These are phyloP conservation scores for Zychaea mexicana DNA, from an alignment of 371 early-diverging fungal genomes.

Conservation along the genomic window DNA sequence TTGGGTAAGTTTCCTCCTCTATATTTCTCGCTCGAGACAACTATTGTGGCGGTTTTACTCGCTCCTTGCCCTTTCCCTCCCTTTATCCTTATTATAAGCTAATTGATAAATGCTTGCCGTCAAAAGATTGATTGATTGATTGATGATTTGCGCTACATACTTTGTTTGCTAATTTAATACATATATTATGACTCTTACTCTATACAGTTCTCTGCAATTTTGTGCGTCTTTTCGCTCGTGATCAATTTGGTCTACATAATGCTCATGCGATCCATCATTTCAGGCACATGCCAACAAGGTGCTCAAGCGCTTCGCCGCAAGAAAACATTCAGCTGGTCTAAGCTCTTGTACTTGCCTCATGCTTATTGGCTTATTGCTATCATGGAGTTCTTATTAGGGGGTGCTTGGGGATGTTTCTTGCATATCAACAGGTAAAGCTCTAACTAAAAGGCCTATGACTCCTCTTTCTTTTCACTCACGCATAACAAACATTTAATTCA, in stretches of 20 bases:
- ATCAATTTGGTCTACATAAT: conserved; percentile 61
- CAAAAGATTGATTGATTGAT: too few relatives aligned
- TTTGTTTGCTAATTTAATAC: too few relatives aligned
- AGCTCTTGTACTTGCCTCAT: conserved; percentile 57
- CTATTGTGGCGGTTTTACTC: too few relatives aligned
- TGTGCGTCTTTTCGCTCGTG: conserved; percentile 62
- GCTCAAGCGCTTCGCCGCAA: conserved; percentile 39
- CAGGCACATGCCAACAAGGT: conserved; percentile 6
- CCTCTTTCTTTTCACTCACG: background rate
- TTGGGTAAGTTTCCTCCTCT: conserved; percentile 47
- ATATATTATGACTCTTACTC: background rate
- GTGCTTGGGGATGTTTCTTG: conserved; percentile 69
- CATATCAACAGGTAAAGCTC: conserved; percentile 59
- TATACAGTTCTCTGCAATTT: conserved; percentile 47
- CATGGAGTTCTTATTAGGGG: conserved; percentile 61
- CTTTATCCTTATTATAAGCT: too few relatives aligned
- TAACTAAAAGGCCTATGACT: too few relatives aligned
- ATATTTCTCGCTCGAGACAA: background rate
- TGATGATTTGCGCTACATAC: too few relatives aligned
- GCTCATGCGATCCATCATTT: conserved; percentile 32
- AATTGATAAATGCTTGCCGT: too few relatives aligned
- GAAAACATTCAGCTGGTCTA: conserved; percentile 51
- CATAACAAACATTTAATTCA: too few relatives aligned
- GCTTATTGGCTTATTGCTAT: conserved; percentile 60
- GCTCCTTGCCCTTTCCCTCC: too few relatives aligned